phyloP scores from a whole-genome alignment of 805 yeast genomes.

The Nakazawaea sp. region DNA sequence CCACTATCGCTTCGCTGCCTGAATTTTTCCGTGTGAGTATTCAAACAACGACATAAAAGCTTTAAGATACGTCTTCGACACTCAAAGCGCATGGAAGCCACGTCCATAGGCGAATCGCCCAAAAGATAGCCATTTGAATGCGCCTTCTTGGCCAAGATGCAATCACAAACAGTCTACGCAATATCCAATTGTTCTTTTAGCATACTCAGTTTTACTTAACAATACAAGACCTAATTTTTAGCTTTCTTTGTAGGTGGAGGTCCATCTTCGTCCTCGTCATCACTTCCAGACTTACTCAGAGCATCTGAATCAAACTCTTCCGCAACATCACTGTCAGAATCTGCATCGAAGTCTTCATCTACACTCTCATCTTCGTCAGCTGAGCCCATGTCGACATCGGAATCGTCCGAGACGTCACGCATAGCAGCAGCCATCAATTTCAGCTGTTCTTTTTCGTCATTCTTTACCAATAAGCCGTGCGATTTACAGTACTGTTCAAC shows the following conservation, averaged over 20 bases:
- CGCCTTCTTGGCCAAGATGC: too few relatives aligned
- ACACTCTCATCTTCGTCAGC: conserved; percentile 76
- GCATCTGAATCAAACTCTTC: conserved; percentile 75
- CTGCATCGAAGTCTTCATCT: conserved; percentile 80
- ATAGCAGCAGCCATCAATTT: conserved; percentile 72
- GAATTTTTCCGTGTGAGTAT: too few relatives aligned
- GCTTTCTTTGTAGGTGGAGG: conserved; percentile 23
- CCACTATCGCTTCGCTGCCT: too few relatives aligned
- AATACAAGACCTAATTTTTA: conserved; percentile 13
- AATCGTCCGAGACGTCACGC: conserved; percentile 49
- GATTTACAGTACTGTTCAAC: conserved; percentile 71
- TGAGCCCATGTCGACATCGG: conserved; percentile 53
- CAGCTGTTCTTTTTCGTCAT: conserved; percentile 86
- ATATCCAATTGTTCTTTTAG: too few relatives aligned
- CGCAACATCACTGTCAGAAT: conserved; percentile 64
- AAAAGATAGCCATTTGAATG: too few relatives aligned
- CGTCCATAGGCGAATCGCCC: too few relatives aligned
- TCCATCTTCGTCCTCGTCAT: conserved; percentile 15
- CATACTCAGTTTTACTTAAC: too few relatives aligned
- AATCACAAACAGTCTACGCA: too few relatives aligned
- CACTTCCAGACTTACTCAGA: conserved; percentile 18
- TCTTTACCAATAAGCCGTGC: conserved; percentile 74
- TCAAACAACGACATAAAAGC: too few relatives aligned
- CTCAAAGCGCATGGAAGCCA: too few relatives aligned
- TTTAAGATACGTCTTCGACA: too few relatives aligned